Evolutionary conservation across 768 basidiomycete genomes (phyloP).

Genomic region (Pulveroboletus ravenelii): DNA sequence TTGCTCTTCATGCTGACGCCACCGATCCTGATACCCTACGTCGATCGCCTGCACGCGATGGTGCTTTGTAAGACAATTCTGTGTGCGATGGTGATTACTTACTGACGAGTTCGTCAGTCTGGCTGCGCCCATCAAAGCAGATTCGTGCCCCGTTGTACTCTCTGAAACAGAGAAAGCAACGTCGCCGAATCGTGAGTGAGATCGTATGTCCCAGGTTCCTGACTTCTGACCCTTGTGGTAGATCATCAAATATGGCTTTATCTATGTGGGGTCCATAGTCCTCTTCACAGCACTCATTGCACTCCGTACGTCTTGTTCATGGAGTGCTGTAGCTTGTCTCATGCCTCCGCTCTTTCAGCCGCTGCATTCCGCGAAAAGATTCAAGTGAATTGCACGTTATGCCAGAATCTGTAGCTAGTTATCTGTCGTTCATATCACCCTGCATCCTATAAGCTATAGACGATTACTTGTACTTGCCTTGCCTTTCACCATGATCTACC

Average conservation of each 20-base stretch:
- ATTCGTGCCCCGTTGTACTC: conserved; percentile 90
- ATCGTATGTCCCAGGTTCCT: background rate
- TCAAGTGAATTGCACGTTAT: conserved; percentile 60
- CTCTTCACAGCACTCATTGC: conserved; percentile 74
- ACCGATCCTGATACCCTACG: conserved; percentile 84
- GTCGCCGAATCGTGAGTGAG: conserved; percentile 77
- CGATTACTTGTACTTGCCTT: conserved; percentile 26
- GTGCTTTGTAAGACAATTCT: conserved; percentile 59
- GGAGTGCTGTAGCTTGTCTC: conserved; percentile 5
- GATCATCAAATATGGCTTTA: conserved; percentile 79
- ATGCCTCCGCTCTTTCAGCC: conserved; percentile 36
- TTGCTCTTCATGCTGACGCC: conserved; percentile 88
- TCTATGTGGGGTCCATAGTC: conserved; percentile 66
- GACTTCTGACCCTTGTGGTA: conserved; percentile 26
- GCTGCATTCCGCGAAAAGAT: conserved; percentile 56
- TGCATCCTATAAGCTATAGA: conserved; percentile 28
- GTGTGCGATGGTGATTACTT: conserved; percentile 8
- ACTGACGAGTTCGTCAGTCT: conserved; percentile 52
- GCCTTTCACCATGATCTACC: background rate
- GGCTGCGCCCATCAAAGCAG: conserved; percentile 92
- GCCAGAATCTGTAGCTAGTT: conserved; percentile 57
- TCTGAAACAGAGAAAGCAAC: conserved; percentile 83
- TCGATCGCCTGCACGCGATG: conserved; percentile 87
- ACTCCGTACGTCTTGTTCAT: conserved; percentile 55
- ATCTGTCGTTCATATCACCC: conserved; percentile 22